Base-by-base conservation (phyloP, 768 basidiomycete genomes). In the Strobilomyces dryophilus region DNA sequence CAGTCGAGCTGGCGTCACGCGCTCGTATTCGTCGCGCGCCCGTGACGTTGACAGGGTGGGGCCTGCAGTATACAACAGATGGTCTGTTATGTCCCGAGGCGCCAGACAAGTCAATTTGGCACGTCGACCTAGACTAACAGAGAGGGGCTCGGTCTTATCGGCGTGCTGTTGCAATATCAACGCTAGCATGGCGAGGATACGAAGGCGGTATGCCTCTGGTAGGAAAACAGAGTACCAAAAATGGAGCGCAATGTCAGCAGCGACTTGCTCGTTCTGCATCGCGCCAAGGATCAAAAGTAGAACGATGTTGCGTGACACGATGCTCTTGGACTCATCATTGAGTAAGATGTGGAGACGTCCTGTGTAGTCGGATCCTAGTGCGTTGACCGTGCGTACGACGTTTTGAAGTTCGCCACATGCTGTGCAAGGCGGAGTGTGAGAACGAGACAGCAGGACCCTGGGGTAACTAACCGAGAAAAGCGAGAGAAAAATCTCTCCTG, bases 371-470 rank as follows among this genome's bases (percentile, higher is more conserved):
- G 55, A 31, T 0, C 76, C 76, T 15, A 80, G 65, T 29, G 53
- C 56, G 40, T 78, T 80, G 56, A 79, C 55, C 0, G 74, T 77
- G 21, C 62, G 67, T 9, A 80, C 32, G 20, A 77, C 55, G 49
- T 77, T 68, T 11, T 78, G 68, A 34, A 80, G 66, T 51, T 80
- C 79, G 11, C 74, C 77, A n/a, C 75, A 78, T 2, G 73, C 79
- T 66, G 27, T 17, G 9, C 8, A 45, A 32, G 24, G 43, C 11
- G n/a, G 36, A 29, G 18, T 18, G 4, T 53, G 8, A 61, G 51
- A 45, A 39, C 24, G 18, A 27, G 27, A 14, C 8, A 20, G 21
- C 21, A 34, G 17, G 4, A 11, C 12, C 6, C 14, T 21, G 9
- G 15, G n/a, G 39, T 15, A 17, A 41, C 57, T 4, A 26, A 66